A percentile compares a stretch with the other conserved stretches of the same genome.
These are phyloP conservation scores for Comarum palustre DNA, from an alignment of 306 rosid genomes.

Conservation along the genomic window DNA sequence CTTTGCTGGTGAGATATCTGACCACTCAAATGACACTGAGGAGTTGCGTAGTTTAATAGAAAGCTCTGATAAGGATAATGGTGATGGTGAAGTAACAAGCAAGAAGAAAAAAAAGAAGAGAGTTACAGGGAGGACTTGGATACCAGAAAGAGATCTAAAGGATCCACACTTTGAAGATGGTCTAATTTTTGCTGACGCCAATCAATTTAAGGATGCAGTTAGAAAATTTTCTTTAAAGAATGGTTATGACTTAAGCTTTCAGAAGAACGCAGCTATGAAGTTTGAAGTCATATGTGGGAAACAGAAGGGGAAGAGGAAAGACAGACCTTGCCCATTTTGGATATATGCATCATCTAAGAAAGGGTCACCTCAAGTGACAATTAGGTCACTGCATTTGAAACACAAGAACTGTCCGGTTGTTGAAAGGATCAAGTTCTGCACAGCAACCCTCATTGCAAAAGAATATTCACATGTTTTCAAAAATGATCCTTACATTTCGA, in stretches of 20 bases:
- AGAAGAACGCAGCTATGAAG: background rate
- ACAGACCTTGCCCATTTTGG: background rate
- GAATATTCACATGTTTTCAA: no score
- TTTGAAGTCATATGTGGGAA: background rate
- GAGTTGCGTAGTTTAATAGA: background rate
- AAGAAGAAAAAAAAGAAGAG: background rate
- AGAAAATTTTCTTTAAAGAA: no score
- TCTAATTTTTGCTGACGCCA: background rate
- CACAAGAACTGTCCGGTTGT: background rate
- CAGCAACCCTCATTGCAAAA: no score
- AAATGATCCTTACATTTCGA: no score
- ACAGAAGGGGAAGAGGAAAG: background rate
- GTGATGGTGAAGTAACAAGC: background rate
- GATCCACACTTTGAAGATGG: background rate
- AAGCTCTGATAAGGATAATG: background rate
- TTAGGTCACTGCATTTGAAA: background rate
- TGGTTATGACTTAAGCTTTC: background rate
- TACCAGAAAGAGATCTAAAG: background rate
- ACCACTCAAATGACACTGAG: background rate
- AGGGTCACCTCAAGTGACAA: background rate
- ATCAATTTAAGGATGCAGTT: background rate
- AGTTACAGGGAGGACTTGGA: background rate
- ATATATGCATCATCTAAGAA: background rate
- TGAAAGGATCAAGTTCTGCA: background rate
- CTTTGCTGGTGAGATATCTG: background rate